Evolutionary conservation across 108 stramenopile genomes (phyloP).

Genomic region (Cyclotella sp.): DNA sequence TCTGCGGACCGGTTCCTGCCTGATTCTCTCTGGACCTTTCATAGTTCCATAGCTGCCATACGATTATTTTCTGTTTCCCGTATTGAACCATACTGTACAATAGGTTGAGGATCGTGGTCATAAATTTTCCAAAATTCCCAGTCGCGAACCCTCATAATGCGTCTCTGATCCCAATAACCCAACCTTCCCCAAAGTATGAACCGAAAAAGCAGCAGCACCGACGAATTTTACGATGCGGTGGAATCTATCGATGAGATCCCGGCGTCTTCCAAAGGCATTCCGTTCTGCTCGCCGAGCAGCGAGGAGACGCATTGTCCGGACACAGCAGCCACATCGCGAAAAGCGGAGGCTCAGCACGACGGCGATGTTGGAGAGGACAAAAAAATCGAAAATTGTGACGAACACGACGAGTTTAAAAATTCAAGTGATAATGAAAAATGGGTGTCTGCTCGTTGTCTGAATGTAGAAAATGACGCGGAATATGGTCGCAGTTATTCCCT

Average conservation of each 20-base stretch:
- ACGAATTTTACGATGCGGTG: constrained; percentile 45
- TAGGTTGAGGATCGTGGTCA: no score
- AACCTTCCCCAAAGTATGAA: neutral
- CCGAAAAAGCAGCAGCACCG: constrained; percentile 21
- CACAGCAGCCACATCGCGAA: neutral
- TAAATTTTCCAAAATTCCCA: no score
- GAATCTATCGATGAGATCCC: constrained; percentile 32
- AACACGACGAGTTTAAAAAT: neutral
- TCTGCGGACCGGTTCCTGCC: no score
- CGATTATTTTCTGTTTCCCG: no score
- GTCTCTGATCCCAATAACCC: neutral
- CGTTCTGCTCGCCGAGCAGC: neutral
- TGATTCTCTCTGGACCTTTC: no score
- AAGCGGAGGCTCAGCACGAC: neutral
- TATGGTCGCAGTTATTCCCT: neutral
- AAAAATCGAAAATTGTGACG: no score
- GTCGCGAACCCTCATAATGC: no score
- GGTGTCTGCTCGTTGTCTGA: neutral
- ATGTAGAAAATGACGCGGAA: neutral
- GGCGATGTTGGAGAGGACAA: neutral
- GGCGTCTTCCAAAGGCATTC: neutral
- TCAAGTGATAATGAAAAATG: neutral
- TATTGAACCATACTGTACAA: no score
- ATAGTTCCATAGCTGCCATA: no score
- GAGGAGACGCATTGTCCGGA: neutral